phyloP scores from a whole-genome alignment of 148 eudicot genomes.

The Rhododendron kiyosumense region DNA sequence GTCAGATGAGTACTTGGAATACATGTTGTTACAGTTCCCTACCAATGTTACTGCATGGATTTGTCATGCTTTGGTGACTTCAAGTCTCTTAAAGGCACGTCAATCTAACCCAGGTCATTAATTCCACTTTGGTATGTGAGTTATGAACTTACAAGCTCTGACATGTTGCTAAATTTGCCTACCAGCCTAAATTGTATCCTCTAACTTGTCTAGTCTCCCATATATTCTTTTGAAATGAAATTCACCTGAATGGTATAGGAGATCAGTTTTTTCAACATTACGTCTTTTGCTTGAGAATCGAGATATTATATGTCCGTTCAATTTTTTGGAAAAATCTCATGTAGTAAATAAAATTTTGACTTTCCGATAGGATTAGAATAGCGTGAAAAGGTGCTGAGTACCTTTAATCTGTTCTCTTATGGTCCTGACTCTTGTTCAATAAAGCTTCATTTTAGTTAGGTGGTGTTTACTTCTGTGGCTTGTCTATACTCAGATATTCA shows the following conservation, averaged over 20 bases:
- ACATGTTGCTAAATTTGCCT: neutral
- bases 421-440: neutral
- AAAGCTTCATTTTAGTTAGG: neutral
- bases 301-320: neutral
- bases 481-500: neutral
- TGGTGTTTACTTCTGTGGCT: neutral
- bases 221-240: neutral
- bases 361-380: neutral
- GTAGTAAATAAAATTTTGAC: neutral
- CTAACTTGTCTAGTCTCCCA: neutral
- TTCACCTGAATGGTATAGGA: neutral
- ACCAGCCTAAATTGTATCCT: neutral
- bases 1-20: conserved; percentile 96
- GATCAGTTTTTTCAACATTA: neutral
- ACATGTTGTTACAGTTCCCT: conserved; percentile 92
- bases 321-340: neutral
- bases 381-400: neutral
- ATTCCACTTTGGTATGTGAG: conserved; percentile 21
- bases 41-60: conserved; percentile 98
- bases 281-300: neutral
- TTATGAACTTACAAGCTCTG: neutral
- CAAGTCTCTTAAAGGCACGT: conserved; percentile 93
- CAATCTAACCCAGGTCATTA: conserved; percentile 32
- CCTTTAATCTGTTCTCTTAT: neutral
- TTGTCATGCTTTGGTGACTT: conserved; percentile 86